Percentiles rank a stretch among this genome's conserved stretches.
phyloP scores from a whole-genome alignment of 1,139 yeast genomes.

The Magnusiomyces fungicola region DNA sequence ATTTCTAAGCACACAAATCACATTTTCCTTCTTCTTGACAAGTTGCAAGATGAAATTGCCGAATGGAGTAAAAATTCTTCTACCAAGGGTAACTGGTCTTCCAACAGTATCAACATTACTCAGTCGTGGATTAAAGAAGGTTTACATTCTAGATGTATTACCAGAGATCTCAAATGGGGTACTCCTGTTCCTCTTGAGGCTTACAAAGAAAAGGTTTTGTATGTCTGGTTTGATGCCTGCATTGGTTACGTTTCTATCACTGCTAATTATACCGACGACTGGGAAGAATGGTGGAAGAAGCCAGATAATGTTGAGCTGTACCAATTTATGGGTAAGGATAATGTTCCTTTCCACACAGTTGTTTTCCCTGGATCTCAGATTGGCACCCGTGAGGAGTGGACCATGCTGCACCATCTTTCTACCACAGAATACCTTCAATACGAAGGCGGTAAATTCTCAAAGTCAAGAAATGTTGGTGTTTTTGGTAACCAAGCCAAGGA shows the following conservation, averaged over 20 bases:
- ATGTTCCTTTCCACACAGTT: slow-evolving; percentile 97
- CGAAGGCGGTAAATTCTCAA: slow-evolving; percentile 96
- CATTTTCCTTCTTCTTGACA: slow-evolving; percentile 73
- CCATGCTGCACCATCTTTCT: slow-evolving; percentile 80
- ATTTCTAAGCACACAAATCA: slow-evolving; percentile 77
- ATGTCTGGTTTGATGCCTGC: slow-evolving; percentile 98
- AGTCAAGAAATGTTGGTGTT: slow-evolving; percentile 94
- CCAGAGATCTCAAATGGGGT: slow-evolving; percentile 97
- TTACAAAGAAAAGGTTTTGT: slow-evolving; percentile 79
- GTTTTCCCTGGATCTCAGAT: slow-evolving; percentile 90
- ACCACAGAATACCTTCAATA: slow-evolving; percentile 96
- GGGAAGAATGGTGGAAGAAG: slow-evolving; percentile 89
- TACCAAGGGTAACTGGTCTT: slow-evolving; percentile 79
- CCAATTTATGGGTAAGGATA: slow-evolving; percentile 99
- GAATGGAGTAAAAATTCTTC: slow-evolving; percentile 68
- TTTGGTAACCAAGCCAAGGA: slow-evolving; percentile 97
- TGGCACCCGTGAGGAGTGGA: slow-evolving; percentile 87
- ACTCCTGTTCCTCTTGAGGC: slow-evolving; percentile 85
- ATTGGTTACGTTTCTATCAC: slow-evolving; percentile 96
- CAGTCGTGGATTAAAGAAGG: slow-evolving; percentile 93
- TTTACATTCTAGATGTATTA: slow-evolving; percentile 87
- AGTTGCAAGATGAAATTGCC: slow-evolving; percentile 65
- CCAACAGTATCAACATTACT: slow-evolving; percentile 80
- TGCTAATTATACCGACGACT: slow-evolving; percentile 77
- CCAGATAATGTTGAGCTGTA: slow-evolving; percentile 79